Conservation (phyloP, 1,284 basidiomycete genomes). For the Leccinum angustisporum region DNA sequence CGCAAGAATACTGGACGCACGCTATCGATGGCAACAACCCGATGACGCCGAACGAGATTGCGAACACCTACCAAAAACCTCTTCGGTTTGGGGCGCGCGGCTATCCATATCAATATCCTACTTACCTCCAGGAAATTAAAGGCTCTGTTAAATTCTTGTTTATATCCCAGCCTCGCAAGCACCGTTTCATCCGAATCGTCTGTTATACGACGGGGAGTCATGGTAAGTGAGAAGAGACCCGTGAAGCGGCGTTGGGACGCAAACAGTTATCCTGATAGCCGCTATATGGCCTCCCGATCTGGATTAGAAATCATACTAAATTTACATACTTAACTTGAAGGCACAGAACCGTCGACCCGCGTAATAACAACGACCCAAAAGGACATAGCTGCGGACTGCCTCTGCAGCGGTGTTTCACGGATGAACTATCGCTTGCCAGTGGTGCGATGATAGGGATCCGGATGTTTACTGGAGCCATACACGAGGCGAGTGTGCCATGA, state of each 20-base stretch:
- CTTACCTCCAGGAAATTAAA: neutral
- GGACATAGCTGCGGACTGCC: too few species aligned
- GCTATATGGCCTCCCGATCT: neutral
- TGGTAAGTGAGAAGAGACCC: neutral
- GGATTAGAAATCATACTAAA: neutral
- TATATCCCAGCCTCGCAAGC: neutral
- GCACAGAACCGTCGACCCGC: too few species aligned
- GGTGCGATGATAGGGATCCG: too few species aligned
- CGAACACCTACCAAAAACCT: slow-evolving; percentile 29
- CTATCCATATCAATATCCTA: neutral
- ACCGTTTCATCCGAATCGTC: neutral
- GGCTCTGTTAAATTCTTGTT: neutral
- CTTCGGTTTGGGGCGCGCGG: neutral
- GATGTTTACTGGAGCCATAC: too few species aligned
- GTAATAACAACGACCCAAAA: too few species aligned
- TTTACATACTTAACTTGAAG: too few species aligned
- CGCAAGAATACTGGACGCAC: slow-evolving; percentile 14
- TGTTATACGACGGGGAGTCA: neutral
- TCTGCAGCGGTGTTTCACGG: too few species aligned
- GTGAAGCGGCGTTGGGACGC: neutral
- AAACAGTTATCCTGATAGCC: neutral
- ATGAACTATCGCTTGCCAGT: too few species aligned
- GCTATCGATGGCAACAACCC: slow-evolving; percentile 45
- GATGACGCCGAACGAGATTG: slow-evolving; percentile 39
- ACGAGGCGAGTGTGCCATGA: too few species aligned